phyloP scores from a whole-genome alignment of 176 grass and related monocot genomes.

The Themeda triandra region DNA sequence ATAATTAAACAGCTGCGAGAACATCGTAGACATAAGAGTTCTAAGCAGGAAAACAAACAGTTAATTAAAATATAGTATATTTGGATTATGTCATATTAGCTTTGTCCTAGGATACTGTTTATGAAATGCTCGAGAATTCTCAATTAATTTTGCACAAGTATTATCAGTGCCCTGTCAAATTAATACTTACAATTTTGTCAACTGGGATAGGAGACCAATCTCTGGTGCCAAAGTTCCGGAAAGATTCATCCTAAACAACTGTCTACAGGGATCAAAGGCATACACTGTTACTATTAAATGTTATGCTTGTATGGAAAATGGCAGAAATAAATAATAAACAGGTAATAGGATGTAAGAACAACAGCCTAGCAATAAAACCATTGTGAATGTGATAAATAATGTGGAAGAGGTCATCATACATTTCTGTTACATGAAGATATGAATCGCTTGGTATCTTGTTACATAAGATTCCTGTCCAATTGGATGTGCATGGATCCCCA shows the following conservation, averaged over 20 bases:
- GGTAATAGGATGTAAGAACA: not conserved
- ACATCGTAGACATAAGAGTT: not conserved
- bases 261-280: conserved; percentile 38
- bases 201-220: conserved; percentile 57
- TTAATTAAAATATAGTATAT: too few species aligned
- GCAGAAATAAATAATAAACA: not conserved
- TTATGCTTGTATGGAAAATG: not conserved
- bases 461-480: conserved; percentile 77
- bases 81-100: too few species aligned
- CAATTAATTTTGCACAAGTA: not conserved
- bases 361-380: not conserved
- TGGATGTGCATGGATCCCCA: conserved; percentile 86
- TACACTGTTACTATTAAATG: conserved; percentile 13
- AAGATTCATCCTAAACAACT: conserved; percentile 79
- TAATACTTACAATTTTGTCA: conserved; percentile 70
- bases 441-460: conserved; percentile 20
- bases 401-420: conserved; percentile 51
- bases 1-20: not conserved
- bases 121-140: not conserved
- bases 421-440: conserved; percentile 64
- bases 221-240: conserved; percentile 83
- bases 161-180: not conserved
- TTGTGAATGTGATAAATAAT: not conserved
- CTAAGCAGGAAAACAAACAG: not conserved
- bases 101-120: not conserved